These are phyloP conservation scores for Elsinoe perseae DNA, from an alignment of 2,329 filamentous ascomycete genomes.

Conservation along the genomic window DNA sequence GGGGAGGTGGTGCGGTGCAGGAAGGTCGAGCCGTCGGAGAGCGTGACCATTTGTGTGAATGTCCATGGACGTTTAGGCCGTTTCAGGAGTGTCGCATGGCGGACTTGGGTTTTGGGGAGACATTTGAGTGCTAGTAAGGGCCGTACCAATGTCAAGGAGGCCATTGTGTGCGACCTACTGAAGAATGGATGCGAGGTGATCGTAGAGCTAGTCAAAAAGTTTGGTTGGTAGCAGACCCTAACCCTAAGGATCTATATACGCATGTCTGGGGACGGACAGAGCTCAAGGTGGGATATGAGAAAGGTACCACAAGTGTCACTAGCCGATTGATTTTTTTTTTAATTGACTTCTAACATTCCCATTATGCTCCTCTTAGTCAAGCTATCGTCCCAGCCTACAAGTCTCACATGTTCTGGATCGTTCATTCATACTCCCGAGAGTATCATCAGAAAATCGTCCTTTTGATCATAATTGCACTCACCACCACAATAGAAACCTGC, in stretches of 20 bases:
- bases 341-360: background rate
- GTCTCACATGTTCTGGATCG: background rate
- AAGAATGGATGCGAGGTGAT: background rate
- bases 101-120: constrained; percentile 46
- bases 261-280: too few relatives aligned
- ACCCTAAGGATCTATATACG: background rate
- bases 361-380: too few relatives aligned
- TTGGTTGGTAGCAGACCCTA: background rate
- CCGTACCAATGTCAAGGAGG: background rate
- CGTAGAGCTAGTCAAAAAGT: background rate
- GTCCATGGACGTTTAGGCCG: constrained; percentile 90
- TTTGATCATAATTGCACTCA: background rate
- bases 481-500: constrained; percentile 1
- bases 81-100: constrained; percentile 75
- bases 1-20: constrained; percentile 72
- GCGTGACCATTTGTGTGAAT: constrained; percentile 92
- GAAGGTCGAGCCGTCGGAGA: constrained; percentile 84
- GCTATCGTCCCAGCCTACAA: too few relatives aligned
- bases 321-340: too few relatives aligned
- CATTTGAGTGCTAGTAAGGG: constrained; percentile 12
- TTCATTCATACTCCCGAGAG: background rate
- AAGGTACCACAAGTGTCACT: too few relatives aligned
- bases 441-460: background rate
- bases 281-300: too few relatives aligned
- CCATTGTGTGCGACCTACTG: background rate